Evolutionary conservation across 2,329 filamentous ascomycete genomes (phyloP).

Genomic region (Sarocladium kiliense): DNA sequence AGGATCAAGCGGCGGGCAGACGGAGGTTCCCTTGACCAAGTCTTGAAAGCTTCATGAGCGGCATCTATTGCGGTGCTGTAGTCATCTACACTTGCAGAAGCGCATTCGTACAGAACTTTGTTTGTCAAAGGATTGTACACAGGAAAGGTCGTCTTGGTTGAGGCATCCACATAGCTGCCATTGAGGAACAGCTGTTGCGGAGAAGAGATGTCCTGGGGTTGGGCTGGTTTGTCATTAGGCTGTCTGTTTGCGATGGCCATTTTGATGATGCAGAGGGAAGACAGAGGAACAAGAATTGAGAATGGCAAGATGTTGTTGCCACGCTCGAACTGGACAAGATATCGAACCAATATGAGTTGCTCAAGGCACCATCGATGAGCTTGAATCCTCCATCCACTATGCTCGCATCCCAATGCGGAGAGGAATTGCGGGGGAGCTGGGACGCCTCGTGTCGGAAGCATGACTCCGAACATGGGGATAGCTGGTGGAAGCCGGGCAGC

Average conservation of each 20-base stretch:
- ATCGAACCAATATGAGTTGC: too few species aligned
- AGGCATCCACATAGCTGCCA: constrained; percentile 16
- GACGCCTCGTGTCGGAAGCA: background rate
- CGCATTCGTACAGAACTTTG: constrained; percentile 45
- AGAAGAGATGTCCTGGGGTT: constrained; percentile 12
- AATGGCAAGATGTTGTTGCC: too few species aligned
- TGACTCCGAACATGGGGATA: background rate
- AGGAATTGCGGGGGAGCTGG: too few species aligned
- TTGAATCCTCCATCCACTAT: too few species aligned
- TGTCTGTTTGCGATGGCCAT: too few species aligned
- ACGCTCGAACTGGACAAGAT: too few species aligned
- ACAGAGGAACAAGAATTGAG: too few species aligned
- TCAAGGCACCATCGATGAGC: too few species aligned
- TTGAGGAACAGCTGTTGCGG: constrained; percentile 15
- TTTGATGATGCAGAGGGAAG: too few species aligned
- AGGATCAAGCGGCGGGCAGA: constrained; percentile 55
- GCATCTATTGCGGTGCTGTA: constrained; percentile 42
- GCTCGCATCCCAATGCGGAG: too few species aligned
- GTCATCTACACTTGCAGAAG: constrained; percentile 48
- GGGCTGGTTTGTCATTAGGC: too few species aligned
- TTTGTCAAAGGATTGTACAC: constrained; percentile 30
- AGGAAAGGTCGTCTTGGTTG: constrained; percentile 19
- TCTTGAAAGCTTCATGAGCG: constrained; percentile 53
- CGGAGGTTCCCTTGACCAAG: constrained; percentile 56
- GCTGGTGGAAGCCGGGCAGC: background rate